phyloP scores from a whole-genome alignment of 129 eudicot genomes.

The Sambucus nigra region DNA sequence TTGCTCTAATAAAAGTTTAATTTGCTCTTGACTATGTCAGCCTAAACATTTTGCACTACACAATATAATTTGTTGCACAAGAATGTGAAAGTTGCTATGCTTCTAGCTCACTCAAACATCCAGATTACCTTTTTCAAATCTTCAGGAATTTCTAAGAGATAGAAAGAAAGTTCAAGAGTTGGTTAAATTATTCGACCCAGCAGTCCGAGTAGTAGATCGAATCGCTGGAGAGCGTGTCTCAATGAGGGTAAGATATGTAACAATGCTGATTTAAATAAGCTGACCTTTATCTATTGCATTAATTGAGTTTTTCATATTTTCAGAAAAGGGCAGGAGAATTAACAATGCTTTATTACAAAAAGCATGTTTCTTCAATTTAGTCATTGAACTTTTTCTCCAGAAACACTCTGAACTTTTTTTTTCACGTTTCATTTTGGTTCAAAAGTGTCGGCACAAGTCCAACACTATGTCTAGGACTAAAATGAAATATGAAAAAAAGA shows the following conservation, averaged over 20 bases:
- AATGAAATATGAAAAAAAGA: too few species aligned
- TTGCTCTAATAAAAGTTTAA: neutral
- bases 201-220: conserved; percentile 74
- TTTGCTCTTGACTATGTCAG: neutral
- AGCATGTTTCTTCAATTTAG: too few species aligned
- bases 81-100: neutral
- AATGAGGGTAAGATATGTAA: conserved; percentile 61
- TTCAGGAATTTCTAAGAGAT: conserved; percentile 76
- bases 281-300: neutral
- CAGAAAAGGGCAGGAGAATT: neutral
- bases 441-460: too few species aligned
- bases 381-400: too few species aligned
- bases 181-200: conserved; percentile 76
- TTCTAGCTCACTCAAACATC: neutral
- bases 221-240: conserved; percentile 85
- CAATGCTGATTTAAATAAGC: neutral
- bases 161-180: conserved; percentile 71
- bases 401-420: too few species aligned
- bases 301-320: neutral
- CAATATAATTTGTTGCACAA: neutral
- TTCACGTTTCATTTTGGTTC: too few species aligned
- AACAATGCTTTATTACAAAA: too few species aligned
- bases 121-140: neutral
- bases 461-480: too few species aligned
- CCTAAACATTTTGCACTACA: neutral